Evolutionary conservation across 2,329 filamentous ascomycete genomes (phyloP).

Genomic region (Aspergillus felis): DNA sequence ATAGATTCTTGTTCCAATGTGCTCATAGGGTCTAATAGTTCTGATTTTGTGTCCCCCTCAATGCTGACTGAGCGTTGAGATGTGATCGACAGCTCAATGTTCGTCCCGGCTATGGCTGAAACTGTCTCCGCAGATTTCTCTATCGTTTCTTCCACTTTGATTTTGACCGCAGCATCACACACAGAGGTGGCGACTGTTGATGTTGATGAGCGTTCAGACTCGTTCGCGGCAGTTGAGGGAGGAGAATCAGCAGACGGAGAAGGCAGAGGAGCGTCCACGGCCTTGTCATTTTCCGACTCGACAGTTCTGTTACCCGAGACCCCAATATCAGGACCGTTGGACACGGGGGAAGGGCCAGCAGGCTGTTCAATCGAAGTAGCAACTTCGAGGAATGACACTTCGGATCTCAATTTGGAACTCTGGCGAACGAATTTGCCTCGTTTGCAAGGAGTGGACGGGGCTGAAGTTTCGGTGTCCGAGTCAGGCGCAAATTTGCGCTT

Average conservation of each 20-base stretch:
- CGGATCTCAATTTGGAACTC: slow-evolving; percentile 34
- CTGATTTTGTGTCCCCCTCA: slow-evolving; percentile 21
- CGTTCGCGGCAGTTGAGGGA: slow-evolving; percentile 24
- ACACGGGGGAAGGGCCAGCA: slow-evolving; percentile 2
- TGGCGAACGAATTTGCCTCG: slow-evolving; percentile 31
- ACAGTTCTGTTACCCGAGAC: neutral
- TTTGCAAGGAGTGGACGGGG: slow-evolving; percentile 29
- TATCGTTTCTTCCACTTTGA: slow-evolving; percentile 18
- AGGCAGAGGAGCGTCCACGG: slow-evolving; percentile 8
- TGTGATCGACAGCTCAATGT: slow-evolving; percentile 9
- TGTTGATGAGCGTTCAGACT: slow-evolving; percentile 30
- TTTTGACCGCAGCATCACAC: slow-evolving; percentile 18
- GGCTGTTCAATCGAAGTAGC: slow-evolving; percentile 19
- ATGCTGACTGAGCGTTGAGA: slow-evolving; percentile 13
- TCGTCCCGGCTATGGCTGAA: slow-evolving; percentile 5
- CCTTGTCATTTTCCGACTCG: slow-evolving; percentile 4
- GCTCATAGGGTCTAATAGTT: slow-evolving; percentile 24
- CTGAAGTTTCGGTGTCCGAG: slow-evolving; percentile 23
- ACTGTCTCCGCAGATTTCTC: slow-evolving; percentile 8
- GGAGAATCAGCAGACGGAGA: slow-evolving; percentile 22
- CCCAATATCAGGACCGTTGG: slow-evolving; percentile 8
- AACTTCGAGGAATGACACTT: slow-evolving; percentile 32
- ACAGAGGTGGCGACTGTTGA: slow-evolving; percentile 38
- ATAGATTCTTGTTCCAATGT: slow-evolving; percentile 23
- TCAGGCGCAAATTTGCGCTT: slow-evolving; percentile 28